These are phyloP conservation scores for Cyberlindnera maclurae DNA, from an alignment of 805 yeast species.

Conservation along the genomic window DNA sequence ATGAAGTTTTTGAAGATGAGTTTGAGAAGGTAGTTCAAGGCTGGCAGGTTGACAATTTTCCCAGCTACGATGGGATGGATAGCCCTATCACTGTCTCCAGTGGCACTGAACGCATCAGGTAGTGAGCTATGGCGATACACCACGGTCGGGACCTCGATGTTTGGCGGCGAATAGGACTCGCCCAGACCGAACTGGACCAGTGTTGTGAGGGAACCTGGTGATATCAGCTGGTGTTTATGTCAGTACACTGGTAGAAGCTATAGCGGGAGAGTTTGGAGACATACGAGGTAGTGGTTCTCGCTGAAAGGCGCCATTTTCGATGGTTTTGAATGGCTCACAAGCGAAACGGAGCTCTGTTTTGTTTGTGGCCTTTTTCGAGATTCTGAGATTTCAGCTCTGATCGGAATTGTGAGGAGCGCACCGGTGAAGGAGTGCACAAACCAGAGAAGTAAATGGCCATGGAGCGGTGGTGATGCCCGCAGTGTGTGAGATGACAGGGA, in stretches of 20 bases:
- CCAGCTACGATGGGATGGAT: conserved; percentile 63
- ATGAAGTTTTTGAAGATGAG: conserved; percentile 41
- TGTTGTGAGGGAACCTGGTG: conserved; percentile 74
- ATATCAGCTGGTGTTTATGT: conserved; percentile 40
- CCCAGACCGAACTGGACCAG: conserved; percentile 72
- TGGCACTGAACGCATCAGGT: conserved; percentile 26
- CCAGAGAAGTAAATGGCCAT: background rate
- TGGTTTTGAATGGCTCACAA: too few species aligned
- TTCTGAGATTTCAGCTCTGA: too few species aligned
- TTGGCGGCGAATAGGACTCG: conserved; percentile 71
- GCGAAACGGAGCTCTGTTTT: too few species aligned
- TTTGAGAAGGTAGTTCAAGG: conserved; percentile 55
- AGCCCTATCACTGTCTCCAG: conserved; percentile 31
- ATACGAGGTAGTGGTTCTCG: conserved; percentile 21
- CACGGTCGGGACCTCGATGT: conserved; percentile 66
- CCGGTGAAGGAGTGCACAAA: background rate
- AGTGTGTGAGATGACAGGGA: too few species aligned
- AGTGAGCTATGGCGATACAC: conserved; percentile 46
- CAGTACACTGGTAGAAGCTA: background rate
- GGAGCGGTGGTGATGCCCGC: too few species aligned
- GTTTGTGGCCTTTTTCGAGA: too few species aligned
- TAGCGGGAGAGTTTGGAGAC: too few species aligned
- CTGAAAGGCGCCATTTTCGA: conserved; percentile 25
- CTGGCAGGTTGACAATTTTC: conserved; percentile 57
- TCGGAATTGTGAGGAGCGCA: too few species aligned